Evolutionary conservation across 192 early-diverging fungal genomes (phyloP), one percentile per base, ranked within the genome.

Genomic region (Rhizophagus sp.): DNA sequence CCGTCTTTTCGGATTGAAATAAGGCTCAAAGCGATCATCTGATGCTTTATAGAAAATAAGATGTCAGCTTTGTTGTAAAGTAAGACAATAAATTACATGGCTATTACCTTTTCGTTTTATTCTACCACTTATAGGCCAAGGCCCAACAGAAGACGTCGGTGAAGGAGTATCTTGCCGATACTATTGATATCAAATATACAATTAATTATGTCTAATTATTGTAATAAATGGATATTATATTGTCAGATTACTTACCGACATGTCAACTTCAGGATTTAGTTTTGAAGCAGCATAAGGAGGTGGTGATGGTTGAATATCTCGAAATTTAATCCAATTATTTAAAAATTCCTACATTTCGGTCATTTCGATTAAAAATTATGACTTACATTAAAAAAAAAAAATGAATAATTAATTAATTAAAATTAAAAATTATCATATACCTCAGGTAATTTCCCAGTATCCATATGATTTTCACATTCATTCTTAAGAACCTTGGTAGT

Each of bases 41-140:
- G 77, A 79, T 27, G 77, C 77, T 79, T 69, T 36, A 44, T 22
- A 4, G 25, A 25, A 61, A 52, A 62, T 2, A 36, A 15, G 3
- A n/a, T 27, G 52, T 57, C 22, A n/a, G 19, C 3, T 57, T 22
- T 9, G 7, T 39, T 39, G 22, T 57, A 61, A 62, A 75, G 11
- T 9, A 15, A 44, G n/a, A 25, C 10, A 39, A 27, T 19, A 33
- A 10, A n/a, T 7, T 39, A 69, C 12, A 36, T 33, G 12, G 30
- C 2, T 4, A 52, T n/a, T 79, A 79, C 77, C 77, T 79, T 79
- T 79, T 68, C 77, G 77, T 12, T 79, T 79, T 79, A 79, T 79
- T 34, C 77, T 65, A 27, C 77, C 50, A 68, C 66, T 65, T n/a
- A 63, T 36, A 2, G 77, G 47, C 66, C 64, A 79, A 69, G 77